Base-by-base conservation (phyloP, 2,329 filamentous ascomycete species). In the Fusarium chuoi region DNA sequence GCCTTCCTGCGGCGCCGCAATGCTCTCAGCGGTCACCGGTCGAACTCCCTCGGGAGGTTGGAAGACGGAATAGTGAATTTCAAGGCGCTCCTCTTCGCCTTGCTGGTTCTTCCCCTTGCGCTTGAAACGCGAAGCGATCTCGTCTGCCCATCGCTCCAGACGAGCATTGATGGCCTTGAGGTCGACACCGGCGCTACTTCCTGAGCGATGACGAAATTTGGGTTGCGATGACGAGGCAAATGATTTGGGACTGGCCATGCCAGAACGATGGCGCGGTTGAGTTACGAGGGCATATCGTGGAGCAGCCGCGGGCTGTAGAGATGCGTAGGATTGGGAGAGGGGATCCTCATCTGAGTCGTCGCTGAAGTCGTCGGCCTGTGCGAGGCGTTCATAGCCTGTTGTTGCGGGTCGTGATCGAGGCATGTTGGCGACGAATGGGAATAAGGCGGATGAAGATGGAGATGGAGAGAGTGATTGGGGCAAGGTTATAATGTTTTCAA, bases 41-140 rank as follows among this genome's bases (percentile, higher is more conserved):
- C 93, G 89, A 54, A 98, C 89, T 73, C 95, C 94, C 69, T 98
- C 94, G 2, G 96, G 96, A 3, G 96, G 88, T 78, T 98, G 95
- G 80, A 99, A 99, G 49, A 99, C 96, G 0, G 95, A 97, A 83
- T 98, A 94, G 78, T 98, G 95, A 68, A 99, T 99, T 85, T 99
- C 96, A 39, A 98, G 87, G 62, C 92, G 92, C 82, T 97, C 94
- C 76, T 97, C 94, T 75, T 97, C 94, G 49, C 91, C 86, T 15
- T 81, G 84, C 78, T 90, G 92, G 56, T 92, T 93, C 81, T 91
- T 94, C 61, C 92, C 90, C 78, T 91, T 92, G 76, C 95, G 94
- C 86, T 98, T 98, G 88, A 99, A 98, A 78, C 97, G 96, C 76
- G 94, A 93, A 36, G 96, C 95, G 79, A 99, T 98, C 84, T 99